Base-by-base conservation (phyloP, 2,329 filamentous ascomycete species). In the Cladophialophora psammophila region DNA sequence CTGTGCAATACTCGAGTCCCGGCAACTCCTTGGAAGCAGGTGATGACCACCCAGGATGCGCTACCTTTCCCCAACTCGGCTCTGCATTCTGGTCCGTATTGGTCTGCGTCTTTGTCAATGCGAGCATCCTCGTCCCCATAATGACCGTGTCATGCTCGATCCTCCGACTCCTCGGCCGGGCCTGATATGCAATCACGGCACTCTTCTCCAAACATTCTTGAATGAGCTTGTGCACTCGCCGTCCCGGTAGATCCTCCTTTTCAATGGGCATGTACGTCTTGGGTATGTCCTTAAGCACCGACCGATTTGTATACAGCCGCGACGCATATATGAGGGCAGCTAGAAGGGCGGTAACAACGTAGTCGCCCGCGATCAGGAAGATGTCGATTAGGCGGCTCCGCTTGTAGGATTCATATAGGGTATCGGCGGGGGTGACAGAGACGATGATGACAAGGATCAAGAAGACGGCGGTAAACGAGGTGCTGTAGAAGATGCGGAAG, bases 31-130 rank as follows among this genome's bases (percentile, higher is more conserved):
- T 82, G 0, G 88, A 90, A 35, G 87, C 86, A 5, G 94, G 94
- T 1, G 93, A 91, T 1, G 91, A 90, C 94, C 95, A 98, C 60
- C 94, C 95, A 15, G 88, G 84, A 76, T 99, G 95, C 67, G 91
- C 87, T 60, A 98, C 88, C n/a, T 87, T 81, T 26, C 92, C 93
- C 94, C 94, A 98, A 70, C 81, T 87, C 32, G 90, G 86, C 52
- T 83, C 76, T 70, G 67, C 32, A 15, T 57, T 60, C 32, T 60
- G 64, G 40, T 65, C 63, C 10, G 48, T 64, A 31, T 20, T 60
- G 35, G 67, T 59, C 31, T 60, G 48, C 78, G 63, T 60, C 12
- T 66, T 63, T 12, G 65, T 64, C n/a, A 72, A 48, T 5, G 68
- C 66, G 7, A 69, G 31, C 54, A 72, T 72, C 52, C 71, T 64